Evolutionary conservation across 306 rosid species (phyloP), one percentile per base, ranked within the genome.

Genomic region (Vigna mungo): DNA sequence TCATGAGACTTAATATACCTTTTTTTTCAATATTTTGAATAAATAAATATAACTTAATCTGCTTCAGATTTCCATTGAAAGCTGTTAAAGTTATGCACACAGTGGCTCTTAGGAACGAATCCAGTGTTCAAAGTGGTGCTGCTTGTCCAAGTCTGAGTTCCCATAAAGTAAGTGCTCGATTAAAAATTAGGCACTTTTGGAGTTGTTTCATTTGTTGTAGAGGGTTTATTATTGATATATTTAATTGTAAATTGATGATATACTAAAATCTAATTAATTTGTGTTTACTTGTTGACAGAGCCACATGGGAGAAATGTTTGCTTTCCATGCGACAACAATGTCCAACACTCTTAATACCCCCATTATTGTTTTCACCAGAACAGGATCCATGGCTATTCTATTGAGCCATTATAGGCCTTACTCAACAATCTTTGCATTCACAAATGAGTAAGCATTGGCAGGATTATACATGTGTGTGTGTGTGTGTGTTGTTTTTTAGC

Each of bases 341-440:
- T 88, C 97, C n/a, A 89, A 90, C 84, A 92, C 93, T 43, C 89
- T 95, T 17, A 79, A 86, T 54, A 88, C 90, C 77, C 90, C 98
- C 59, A 80, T 85, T 76, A 89, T 95, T 25, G 99, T 95, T 85
- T 95, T 95, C 83, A 95, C 99, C 56, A 87, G 91, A 89, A 92
- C 97, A 11, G 97, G 98, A 71, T 95, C 99, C 84, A 92, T 95
- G 97, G 97, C 97, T 69, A 68, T 90, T 70, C 86, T 90, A 76
- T 85, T 95, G 83, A 95, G 99, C 79, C 97, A 95, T 76, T 95
- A 92, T 76, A 86, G 89, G 61, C 97, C 98, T 67, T 52, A 71
- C 86, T 95, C 97, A 51, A 90, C 97, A 67, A 89, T 90, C 83
- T 95, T 95, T 87, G 97, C 98, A 81, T 95, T 95, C 91, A 95